These are phyloP conservation scores for Begonia fuchsioides DNA, from an alignment of 306 rosid genomes.

Conservation along the genomic window DNA sequence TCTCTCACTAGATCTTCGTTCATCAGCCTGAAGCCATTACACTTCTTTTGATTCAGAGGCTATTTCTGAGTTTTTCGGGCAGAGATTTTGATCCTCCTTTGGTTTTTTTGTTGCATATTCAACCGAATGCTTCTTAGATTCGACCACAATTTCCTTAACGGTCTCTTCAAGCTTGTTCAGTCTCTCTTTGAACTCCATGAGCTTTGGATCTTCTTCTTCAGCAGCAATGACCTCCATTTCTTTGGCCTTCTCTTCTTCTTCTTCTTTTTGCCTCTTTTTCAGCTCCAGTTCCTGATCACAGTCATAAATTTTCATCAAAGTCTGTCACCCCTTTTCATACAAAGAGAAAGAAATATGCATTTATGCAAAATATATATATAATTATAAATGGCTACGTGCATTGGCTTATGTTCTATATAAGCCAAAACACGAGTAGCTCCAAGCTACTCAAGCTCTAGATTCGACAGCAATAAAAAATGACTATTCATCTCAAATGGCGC, in stretches of 20 bases:
- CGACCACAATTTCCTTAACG: slow-evolving; percentile 56
- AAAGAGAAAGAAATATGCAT: too few relatives aligned
- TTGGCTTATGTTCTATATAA: too few relatives aligned
- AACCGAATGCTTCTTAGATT: slow-evolving; percentile 30
- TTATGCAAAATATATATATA: too few relatives aligned
- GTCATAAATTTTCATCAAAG: neutral
- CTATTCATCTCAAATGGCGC: too few relatives aligned
- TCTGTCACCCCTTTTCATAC: too few relatives aligned
- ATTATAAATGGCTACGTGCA: too few relatives aligned
- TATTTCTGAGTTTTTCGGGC: slow-evolving; percentile 10
- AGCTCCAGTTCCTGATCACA: slow-evolving; percentile 51
- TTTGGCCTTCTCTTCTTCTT: slow-evolving; percentile 46
- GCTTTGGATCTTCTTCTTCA: slow-evolving; percentile 25
- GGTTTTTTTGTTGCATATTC: slow-evolving; percentile 11
- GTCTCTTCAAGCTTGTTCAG: slow-evolving; percentile 72
- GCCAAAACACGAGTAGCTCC: too few relatives aligned
- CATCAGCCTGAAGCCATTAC: slow-evolving; percentile 15
- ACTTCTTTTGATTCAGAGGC: slow-evolving; percentile 16
- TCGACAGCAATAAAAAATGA: too few relatives aligned
- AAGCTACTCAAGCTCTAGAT: too few relatives aligned
- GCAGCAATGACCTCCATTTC: slow-evolving; percentile 39
- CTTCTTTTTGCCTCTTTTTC: slow-evolving; percentile 44
- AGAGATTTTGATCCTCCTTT: slow-evolving; percentile 12
- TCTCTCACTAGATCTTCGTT: slow-evolving; percentile 13
- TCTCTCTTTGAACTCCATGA: slow-evolving; percentile 58